Conservation (phyloP, 2,329 filamentous ascomycete species). For the Ophiocordyceps camponoti-leonardi region DNA sequence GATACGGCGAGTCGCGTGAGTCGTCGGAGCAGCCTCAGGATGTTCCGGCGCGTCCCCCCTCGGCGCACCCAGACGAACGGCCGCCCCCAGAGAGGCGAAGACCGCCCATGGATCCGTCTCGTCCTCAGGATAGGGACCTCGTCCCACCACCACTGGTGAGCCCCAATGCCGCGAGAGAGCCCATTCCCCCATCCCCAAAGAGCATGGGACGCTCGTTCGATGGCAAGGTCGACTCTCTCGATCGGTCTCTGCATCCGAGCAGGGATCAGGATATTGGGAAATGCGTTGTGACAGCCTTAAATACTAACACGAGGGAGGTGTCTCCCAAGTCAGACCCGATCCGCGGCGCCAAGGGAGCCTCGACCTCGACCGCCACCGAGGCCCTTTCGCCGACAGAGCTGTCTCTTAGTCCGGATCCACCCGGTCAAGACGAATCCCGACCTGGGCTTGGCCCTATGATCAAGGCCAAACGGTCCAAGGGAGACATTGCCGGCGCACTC, state of each 20-base stretch:
- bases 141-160: constrained; percentile 42
- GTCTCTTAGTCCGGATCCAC: not conserved
- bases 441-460: constrained; percentile 85
- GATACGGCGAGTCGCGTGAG: constrained; percentile 14
- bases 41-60: constrained; percentile 2
- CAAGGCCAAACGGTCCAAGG: constrained; percentile 55
- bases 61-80: constrained; percentile 19
- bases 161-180: constrained; percentile 26
- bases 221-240: constrained; percentile 22
- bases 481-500: constrained; percentile 58
- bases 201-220: constrained; percentile 30
- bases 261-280: constrained; percentile 13
- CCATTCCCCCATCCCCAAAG: constrained; percentile 29
- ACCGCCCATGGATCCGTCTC: constrained; percentile 46
- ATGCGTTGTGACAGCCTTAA: constrained; percentile 1
- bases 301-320: constrained; percentile 2
- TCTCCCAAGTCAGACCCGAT: constrained; percentile 2
- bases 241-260: constrained; percentile 11
- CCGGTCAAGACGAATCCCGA: constrained; percentile 25
- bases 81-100: constrained; percentile 45
- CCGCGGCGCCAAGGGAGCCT: constrained; percentile 5
- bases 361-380: constrained; percentile 10
- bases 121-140: constrained; percentile 35
- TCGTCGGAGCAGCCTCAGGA: constrained; percentile 5
- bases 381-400: constrained; percentile 9